A percentile compares a stretch with the other conserved stretches of the same genome.
These are phyloP conservation scores for Marasmius tenuissimus DNA, from an alignment of 1,284 basidiomycete genomes.

Conservation along the genomic window DNA sequence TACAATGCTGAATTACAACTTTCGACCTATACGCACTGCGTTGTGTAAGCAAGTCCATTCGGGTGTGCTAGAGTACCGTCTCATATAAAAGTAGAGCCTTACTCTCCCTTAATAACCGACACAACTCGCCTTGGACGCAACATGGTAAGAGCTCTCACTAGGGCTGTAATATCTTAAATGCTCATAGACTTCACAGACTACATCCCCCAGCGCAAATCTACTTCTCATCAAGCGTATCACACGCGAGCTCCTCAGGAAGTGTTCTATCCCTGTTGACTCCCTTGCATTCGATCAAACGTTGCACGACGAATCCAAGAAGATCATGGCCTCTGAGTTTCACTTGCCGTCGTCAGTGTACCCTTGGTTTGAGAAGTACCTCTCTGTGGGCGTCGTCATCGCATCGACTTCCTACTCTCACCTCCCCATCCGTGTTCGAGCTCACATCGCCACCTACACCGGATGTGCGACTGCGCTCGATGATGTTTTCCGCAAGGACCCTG, in stretches of 20 bases:
- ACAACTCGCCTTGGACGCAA: no score
- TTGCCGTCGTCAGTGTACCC: neutral
- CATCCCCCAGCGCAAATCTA: neutral
- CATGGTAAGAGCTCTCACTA: no score
- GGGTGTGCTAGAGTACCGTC: no score
- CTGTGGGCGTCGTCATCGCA: neutral
- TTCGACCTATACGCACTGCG: no score
- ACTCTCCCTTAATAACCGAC: no score
- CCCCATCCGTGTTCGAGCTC: neutral
- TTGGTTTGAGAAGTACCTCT: neutral
- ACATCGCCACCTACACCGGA: neutral
- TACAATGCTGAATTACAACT: no score
- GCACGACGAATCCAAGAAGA: neutral
- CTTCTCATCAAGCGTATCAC: neutral
- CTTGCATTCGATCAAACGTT: neutral
- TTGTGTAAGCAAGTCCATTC: no score
- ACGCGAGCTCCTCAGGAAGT: neutral
- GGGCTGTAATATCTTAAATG: no score
- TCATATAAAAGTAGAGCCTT: no score
- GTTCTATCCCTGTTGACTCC: neutral
- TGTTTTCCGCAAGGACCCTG: neutral
- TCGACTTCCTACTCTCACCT: neutral
- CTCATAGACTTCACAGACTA: no score
- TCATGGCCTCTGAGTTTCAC: neutral
- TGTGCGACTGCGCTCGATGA: neutral